These are phyloP conservation scores for Sporisorium reilianum DNA, from an alignment of 1,284 basidiomycete genomes.

Conservation along the genomic window DNA sequence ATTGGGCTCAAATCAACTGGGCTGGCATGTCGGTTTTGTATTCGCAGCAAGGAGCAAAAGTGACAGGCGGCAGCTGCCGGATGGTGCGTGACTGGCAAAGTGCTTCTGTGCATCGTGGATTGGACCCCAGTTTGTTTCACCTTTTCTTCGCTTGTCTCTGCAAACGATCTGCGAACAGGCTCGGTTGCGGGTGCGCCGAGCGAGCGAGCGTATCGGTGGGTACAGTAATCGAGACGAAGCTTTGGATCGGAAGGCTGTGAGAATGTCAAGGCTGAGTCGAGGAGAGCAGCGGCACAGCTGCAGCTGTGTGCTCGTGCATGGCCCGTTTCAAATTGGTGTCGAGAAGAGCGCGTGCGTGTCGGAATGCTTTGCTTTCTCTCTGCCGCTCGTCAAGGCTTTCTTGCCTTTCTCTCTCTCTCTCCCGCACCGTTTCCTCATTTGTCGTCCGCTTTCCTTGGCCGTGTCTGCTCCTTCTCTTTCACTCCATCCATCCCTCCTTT, in stretches of 20 bases:
- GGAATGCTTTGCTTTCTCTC: neutral
- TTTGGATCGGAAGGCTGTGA: too few species aligned
- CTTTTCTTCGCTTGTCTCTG: too few species aligned
- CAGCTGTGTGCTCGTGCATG: neutral
- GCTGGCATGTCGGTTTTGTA: neutral
- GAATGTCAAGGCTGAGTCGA: too few species aligned
- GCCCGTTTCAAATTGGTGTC: too few species aligned
- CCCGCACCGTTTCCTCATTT: slow-evolving; percentile 2
- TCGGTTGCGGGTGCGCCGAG: too few species aligned
- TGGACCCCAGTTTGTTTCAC: too few species aligned
- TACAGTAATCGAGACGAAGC: too few species aligned
- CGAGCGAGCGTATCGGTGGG: too few species aligned
- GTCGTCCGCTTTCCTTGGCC: neutral
- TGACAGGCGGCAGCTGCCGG: neutral
- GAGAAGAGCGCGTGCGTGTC: neutral
- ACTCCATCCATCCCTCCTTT: slow-evolving; percentile 3
- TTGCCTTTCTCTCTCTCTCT: too few species aligned
- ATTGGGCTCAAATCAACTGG: neutral
- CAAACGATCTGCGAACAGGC: too few species aligned
- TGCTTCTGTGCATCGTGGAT: too few species aligned
- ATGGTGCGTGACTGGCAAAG: slow-evolving; percentile 3
- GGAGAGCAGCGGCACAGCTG: too few species aligned
- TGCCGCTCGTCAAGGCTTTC: neutral
- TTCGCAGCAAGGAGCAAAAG: neutral
- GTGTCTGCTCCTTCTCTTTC: slow-evolving; percentile 4